Evolutionary conservation across 2,329 filamentous ascomycete species (phyloP), one percentile per base, ranked within the genome.

Genomic region (Colletotrichum musicola): DNA sequence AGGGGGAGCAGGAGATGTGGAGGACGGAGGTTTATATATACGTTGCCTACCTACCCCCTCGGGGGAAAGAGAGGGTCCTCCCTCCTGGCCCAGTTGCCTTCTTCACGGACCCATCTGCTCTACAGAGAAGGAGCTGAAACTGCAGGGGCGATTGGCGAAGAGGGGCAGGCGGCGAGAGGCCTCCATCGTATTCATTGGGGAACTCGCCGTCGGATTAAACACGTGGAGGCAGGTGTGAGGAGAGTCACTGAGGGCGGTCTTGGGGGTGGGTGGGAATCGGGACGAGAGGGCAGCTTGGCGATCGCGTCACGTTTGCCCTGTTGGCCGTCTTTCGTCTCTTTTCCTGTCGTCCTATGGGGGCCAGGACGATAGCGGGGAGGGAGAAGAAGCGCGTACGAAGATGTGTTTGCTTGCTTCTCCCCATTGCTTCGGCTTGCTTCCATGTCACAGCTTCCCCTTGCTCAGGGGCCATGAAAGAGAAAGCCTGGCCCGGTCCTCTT

Each of bases 161-260:
- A 53, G 59, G 49, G 59, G 59, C 49, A n/a, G 59, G 9, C 40
- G 25, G 58, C 14, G 42, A 64, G 68, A 70, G 68, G 64, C 64
- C 68, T 70, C 68, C 64, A 50, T 60, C 42, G 42, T 57, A 49
- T 60, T 47, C 62, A 53, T 18, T 60, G 65, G 42, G 30, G 30
- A 56, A 18, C 12, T 4, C 50, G 22, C 18, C 13, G 50, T 35
- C 35, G 14, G 42, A 35, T 35, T 35, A 60, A 64, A 69, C 66
- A 69, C 66, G 66, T 69, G 62, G 62, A 69, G 62, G 49, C n/a
- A 54, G 38, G 25, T 62, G 59, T 25, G 54, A 46, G 49, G 64
- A 66, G 61, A 25, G 30, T 62, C 62, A 55, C 55, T 66, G 64
- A 61, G 65, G 38, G 66, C 66, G 62, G 66, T 60, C 55, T 61